Conservation (phyloP, 2,329 filamentous ascomycete genomes). For the Dactylonectria estremocensis region DNA sequence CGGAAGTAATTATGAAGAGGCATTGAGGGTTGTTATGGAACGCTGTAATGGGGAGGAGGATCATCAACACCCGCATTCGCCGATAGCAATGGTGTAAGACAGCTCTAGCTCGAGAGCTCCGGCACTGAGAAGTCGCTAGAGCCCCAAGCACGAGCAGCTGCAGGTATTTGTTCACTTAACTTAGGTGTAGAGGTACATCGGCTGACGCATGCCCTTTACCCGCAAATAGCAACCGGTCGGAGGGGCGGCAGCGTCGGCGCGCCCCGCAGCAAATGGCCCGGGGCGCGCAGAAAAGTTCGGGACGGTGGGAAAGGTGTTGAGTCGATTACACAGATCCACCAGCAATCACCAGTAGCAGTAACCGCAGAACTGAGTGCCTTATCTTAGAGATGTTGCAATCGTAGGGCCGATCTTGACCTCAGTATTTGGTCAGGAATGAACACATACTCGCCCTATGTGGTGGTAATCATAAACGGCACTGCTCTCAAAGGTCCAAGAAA, state of each 20-base stretch:
- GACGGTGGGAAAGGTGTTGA: slow-evolving; percentile 1
- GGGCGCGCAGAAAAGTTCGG: not conserved
- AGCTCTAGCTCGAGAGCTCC: too few species aligned
- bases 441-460: too few species aligned
- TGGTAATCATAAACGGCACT: too few species aligned
- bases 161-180: not conserved
- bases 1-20: slow-evolving; percentile 6
- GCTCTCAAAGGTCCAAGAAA: too few species aligned
- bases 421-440: not conserved
- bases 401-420: slow-evolving; percentile 6
- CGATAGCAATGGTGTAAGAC: too few species aligned
- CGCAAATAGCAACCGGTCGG: not conserved
- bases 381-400: slow-evolving; percentile 5
- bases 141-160: too few species aligned
- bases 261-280: too few species aligned
- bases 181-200: not conserved
- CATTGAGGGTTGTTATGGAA: not conserved
- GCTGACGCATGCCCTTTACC: not conserved
- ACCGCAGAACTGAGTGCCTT: slow-evolving; percentile 6
- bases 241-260: not conserved
- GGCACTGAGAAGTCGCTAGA: too few species aligned
- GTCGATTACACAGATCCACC: slow-evolving; percentile 2
- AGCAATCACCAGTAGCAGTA: not conserved
- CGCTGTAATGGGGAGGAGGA: too few species aligned
- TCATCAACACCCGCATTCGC: too few species aligned